A percentile compares a stretch with the other conserved stretches of the same genome.
These are phyloP conservation scores for Aspergillus carbonarius DNA, from an alignment of 2,329 filamentous ascomycete species.

Conservation along the genomic window DNA sequence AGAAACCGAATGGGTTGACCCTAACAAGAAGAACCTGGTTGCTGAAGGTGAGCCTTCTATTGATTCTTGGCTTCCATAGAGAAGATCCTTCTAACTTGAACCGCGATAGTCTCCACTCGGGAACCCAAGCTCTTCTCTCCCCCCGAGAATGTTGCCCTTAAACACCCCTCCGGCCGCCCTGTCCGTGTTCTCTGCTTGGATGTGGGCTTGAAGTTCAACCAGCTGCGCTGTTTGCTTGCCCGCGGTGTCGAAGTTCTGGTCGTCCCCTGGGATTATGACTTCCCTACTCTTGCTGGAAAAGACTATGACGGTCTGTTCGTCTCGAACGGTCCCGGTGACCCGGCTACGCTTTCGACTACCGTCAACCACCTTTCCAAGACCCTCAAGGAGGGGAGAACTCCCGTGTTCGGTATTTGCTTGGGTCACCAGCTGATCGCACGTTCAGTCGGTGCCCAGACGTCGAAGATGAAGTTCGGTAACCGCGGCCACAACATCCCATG, in stretches of 20 bases:
- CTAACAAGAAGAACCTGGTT: constrained; percentile 89
- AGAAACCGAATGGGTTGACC: constrained; percentile 81
- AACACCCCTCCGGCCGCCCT: constrained; percentile 83
- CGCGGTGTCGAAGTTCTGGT: constrained; percentile 92
- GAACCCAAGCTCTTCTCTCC: constrained; percentile 83
- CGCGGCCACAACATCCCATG: constrained; percentile 98
- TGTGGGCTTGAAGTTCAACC: constrained; percentile 98
- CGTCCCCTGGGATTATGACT: constrained; percentile 94
- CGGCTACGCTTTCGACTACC: constrained; percentile 75
- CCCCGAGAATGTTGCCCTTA: constrained; percentile 66
- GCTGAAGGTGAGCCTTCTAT: constrained; percentile 71
- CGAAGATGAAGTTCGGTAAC: constrained; percentile 99
- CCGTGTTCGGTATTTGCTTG: constrained; percentile 94
- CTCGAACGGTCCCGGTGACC: constrained; percentile 96
- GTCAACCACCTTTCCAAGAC: constrained; percentile 75
- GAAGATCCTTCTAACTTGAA: constrained; percentile 33
- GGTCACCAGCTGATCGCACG: constrained; percentile 91
- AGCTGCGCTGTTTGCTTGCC: constrained; percentile 86
- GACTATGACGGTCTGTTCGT: constrained; percentile 97
- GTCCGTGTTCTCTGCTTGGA: constrained; percentile 90
- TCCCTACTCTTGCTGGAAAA: constrained; percentile 70
- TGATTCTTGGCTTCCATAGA: neutral
- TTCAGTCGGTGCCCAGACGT: constrained; percentile 78
- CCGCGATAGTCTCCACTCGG: constrained; percentile 74
- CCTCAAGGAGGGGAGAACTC: constrained; percentile 75